A percentile compares a stretch with the other conserved stretches of the same genome.
phyloP scores from a whole-genome alignment of 352 stramenopile species.

The Phytophthora citrophthora region DNA sequence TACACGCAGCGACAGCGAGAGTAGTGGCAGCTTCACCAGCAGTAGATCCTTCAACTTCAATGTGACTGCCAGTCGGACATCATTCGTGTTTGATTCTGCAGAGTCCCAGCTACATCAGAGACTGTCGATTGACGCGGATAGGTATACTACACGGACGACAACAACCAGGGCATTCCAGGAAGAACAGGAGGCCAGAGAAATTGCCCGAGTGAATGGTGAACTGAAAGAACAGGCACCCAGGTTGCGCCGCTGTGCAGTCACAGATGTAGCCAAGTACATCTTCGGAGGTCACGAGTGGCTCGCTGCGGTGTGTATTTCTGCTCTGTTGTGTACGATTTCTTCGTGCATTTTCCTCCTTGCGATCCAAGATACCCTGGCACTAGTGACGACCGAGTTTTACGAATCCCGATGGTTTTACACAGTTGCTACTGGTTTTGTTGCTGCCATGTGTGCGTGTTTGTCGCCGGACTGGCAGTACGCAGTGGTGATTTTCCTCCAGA shows the following conservation, averaged over 20 bases:
- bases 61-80: conserved; percentile 16
- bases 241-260: conserved; percentile 37
- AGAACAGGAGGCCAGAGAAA: conserved; percentile 32
- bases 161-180: conserved; percentile 30
- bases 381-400: conserved; percentile 61
- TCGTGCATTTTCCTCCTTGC: conserved; percentile 41
- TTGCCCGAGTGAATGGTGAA: conserved; percentile 38
- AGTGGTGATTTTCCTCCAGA: conserved; percentile 48
- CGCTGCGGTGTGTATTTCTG: conserved; percentile 43
- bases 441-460: conserved; percentile 52
- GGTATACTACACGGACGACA: conserved; percentile 7
- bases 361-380: conserved; percentile 37
- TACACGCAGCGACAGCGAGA: conserved; percentile 24
- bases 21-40: conserved; percentile 23
- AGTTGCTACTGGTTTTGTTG: conserved; percentile 42
- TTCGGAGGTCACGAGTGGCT: conserved; percentile 54
- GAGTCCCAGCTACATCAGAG: conserved; percentile 22
- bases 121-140: conserved; percentile 13
- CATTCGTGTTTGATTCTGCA: conserved; percentile 25
- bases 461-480: conserved; percentile 60
- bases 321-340: conserved; percentile 35
- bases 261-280: conserved; percentile 21
- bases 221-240: conserved; percentile 28
- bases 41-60: conserved; percentile 19
- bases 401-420: conserved; percentile 54